Evolutionary conservation across 164 flowering plant species (phyloP).

Genomic region (Tinospora cordifolia): DNA sequence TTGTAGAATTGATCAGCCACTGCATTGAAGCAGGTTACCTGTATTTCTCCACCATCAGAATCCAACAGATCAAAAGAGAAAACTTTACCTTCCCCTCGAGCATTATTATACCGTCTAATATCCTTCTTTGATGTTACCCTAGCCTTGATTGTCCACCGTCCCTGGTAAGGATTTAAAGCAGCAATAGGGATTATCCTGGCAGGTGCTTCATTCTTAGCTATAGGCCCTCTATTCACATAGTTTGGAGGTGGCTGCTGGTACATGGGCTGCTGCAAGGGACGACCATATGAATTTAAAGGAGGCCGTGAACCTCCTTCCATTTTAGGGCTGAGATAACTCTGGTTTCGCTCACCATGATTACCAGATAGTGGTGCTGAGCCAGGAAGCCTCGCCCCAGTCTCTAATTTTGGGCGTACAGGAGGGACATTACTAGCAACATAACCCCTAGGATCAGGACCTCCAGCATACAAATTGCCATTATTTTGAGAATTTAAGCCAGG

Average conservation of each 20-base stretch:
- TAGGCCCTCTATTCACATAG: slow-evolving; percentile 71
- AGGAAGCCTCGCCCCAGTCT: slow-evolving; percentile 23
- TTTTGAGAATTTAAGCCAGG: slow-evolving; percentile 21
- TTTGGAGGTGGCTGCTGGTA: slow-evolving; percentile 59
- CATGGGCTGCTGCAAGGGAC: slow-evolving; percentile 33
- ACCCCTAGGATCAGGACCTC: slow-evolving; percentile 32
- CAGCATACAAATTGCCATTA: slow-evolving; percentile 26
- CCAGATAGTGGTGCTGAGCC: slow-evolving; percentile 20
- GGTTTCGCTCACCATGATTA: slow-evolving; percentile 24
- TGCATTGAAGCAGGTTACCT: slow-evolving; percentile 83
- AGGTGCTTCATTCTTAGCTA: slow-evolving; percentile 77
- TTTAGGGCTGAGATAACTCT: slow-evolving; percentile 23
- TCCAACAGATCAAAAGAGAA: slow-evolving; percentile 95
- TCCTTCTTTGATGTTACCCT: slow-evolving; percentile 82
- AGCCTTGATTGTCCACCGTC: slow-evolving; percentile 92
- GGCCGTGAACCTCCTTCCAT: slow-evolving; percentile 29
- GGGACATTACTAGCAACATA: slow-evolving; percentile 25
- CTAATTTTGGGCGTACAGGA: slow-evolving; percentile 26
- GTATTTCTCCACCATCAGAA: slow-evolving; percentile 89
- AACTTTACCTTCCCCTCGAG: slow-evolving; percentile 87
- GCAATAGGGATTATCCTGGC: slow-evolving; percentile 75
- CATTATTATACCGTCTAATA: slow-evolving; percentile 63
- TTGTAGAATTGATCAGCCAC: slow-evolving; percentile 82
- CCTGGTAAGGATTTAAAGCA: slow-evolving; percentile 83
- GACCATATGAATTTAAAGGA: slow-evolving; percentile 28